Evolutionary conservation across 306 rosid genomes (phyloP).

Genomic region (Glycine latifolia): DNA sequence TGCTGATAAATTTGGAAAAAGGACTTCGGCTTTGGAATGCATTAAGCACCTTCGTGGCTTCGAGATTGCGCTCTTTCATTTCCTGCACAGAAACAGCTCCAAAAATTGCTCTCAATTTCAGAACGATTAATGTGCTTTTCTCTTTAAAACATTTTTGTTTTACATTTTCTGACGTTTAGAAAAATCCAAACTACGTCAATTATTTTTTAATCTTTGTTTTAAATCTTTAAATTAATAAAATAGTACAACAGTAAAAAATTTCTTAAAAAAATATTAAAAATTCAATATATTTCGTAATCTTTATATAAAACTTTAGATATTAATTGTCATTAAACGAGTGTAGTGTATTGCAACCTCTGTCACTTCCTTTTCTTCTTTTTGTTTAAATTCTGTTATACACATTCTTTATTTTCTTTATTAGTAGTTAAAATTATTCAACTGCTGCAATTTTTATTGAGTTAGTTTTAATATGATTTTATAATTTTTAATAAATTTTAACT

Average conservation of each 20-base stretch:
- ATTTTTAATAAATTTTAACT: too few relatives aligned
- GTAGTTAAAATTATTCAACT: too few relatives aligned
- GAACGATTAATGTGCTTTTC: neutral
- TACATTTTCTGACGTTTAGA: too few relatives aligned
- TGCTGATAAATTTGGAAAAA: slow-evolving; percentile 26
- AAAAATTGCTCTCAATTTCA: neutral
- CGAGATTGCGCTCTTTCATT: slow-evolving; percentile 36
- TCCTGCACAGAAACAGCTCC: neutral
- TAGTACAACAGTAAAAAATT: too few relatives aligned
- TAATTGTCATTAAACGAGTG: neutral
- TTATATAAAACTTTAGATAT: neutral
- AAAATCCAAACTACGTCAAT: too few relatives aligned
- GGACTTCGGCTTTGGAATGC: neutral
- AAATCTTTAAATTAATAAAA: too few relatives aligned
- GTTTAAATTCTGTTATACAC: too few relatives aligned
- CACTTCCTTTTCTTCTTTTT: neutral
- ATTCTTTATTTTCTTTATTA: too few relatives aligned
- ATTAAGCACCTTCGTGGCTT: slow-evolving; percentile 23
- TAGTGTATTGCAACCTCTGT: neutral
- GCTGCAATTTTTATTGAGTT: too few relatives aligned
- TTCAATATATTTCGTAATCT: neutral
- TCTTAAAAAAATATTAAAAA: neutral
- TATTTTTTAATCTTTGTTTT: too few relatives aligned
- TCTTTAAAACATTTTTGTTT: neutral
- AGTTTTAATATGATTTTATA: too few relatives aligned